Conservation (phyloP, 73 alveolate species). For the Stentor roeselii region DNA sequence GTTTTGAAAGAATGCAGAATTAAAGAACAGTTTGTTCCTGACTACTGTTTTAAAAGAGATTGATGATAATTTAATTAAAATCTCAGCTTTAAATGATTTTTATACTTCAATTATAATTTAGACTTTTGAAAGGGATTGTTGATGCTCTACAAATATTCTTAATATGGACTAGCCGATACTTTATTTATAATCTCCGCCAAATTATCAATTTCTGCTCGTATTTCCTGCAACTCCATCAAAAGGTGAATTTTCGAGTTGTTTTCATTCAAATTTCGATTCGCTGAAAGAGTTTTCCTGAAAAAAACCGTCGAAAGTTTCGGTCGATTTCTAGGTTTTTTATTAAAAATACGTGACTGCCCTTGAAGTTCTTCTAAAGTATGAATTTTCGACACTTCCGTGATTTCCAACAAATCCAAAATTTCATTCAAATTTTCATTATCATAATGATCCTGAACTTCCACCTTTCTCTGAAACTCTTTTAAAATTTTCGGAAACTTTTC, state of each 20-base stretch:
- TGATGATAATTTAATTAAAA: no score
- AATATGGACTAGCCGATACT: no score
- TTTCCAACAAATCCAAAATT: background rate
- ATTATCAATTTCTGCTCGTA: background rate
- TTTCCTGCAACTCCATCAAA: background rate
- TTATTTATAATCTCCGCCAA: background rate
- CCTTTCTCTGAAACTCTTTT: background rate
- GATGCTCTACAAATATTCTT: no score
- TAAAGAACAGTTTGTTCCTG: background rate
- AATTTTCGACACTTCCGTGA: background rate
- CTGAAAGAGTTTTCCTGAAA: background rate
- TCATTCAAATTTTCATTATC: background rate
- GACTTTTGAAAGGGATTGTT: no score
- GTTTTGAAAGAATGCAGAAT: background rate
- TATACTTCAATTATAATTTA: no score
- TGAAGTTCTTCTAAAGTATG: background rate
- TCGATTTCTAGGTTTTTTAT: background rate
- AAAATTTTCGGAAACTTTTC: background rate
- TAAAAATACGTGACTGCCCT: background rate
- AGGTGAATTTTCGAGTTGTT: background rate
- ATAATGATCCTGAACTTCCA: background rate
- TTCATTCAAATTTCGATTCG: background rate
- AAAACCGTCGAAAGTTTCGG: background rate
- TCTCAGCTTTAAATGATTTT: no score
- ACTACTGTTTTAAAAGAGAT: no score